Evolutionary conservation across 1,284 basidiomycete genomes (phyloP).

Genomic region (Schizophyllum amplum): DNA sequence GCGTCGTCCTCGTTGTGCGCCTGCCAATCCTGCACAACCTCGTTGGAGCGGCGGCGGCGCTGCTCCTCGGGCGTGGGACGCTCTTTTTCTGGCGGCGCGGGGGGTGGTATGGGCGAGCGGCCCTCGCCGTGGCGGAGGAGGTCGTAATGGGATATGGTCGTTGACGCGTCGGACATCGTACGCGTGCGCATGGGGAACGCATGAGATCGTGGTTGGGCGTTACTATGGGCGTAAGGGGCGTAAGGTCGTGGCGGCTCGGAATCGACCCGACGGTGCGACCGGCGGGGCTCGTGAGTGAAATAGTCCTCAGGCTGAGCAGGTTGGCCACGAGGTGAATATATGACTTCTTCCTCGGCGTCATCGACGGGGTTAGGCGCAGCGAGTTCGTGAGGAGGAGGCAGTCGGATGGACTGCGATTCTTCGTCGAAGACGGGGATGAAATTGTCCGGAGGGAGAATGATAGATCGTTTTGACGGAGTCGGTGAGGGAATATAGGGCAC

Average conservation of each 20-base stretch:
- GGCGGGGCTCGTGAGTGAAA: not conserved
- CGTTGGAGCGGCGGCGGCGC: slow-evolving; percentile 13
- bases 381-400: slow-evolving; percentile 30
- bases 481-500: slow-evolving; percentile 15
- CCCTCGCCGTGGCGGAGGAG: slow-evolving; percentile 17
- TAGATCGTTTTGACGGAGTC: slow-evolving; percentile 17
- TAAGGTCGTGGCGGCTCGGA: not conserved
- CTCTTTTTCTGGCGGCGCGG: slow-evolving; percentile 1
- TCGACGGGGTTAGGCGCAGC: slow-evolving; percentile 11
- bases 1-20: not conserved
- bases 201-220: not conserved
- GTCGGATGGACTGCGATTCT: slow-evolving; percentile 21
- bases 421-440: slow-evolving; percentile 27
- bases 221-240: too few species aligned
- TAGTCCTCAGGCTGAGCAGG: not conserved
- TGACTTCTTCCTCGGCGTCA: not conserved
- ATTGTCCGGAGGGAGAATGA: slow-evolving; percentile 26
- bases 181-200: slow-evolving; percentile 7
- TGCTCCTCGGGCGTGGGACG: slow-evolving; percentile 18
- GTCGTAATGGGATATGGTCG: slow-evolving; percentile 24
- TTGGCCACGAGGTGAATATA: not conserved
- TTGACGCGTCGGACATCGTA: slow-evolving; percentile 19
- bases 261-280: not conserved
- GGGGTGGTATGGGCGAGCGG: too few species aligned
- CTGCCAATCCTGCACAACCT: not conserved